Evolutionary conservation across 805 yeast genomes (phyloP).

Genomic region (Barnettozyma pratensis): DNA sequence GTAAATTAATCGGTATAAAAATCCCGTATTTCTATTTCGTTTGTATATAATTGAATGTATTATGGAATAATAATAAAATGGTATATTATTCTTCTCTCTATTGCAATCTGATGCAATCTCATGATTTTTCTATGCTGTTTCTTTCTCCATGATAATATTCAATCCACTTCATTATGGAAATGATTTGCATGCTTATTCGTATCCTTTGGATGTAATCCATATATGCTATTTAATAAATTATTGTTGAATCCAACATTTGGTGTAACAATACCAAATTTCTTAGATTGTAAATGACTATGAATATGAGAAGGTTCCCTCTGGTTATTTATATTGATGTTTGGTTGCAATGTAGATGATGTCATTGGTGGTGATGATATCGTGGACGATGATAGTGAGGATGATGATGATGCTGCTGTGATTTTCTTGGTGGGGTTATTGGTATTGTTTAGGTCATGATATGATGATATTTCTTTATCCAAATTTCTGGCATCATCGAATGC

Average conservation of each 20-base stretch:
- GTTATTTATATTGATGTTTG: conserved; percentile 2
- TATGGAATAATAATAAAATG: no score
- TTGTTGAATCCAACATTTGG: conserved; percentile 21
- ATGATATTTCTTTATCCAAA: conserved; percentile 44
- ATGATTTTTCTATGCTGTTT: not conserved
- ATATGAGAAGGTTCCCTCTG: conserved; percentile 8
- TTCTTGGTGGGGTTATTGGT: not conserved
- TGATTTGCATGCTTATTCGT: conserved; percentile 8
- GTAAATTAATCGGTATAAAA: no score
- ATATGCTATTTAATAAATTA: conserved; percentile 20
- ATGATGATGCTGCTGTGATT: not conserved
- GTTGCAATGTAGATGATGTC: not conserved
- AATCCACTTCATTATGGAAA: conserved; percentile 18
- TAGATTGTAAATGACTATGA: conserved; percentile 9
- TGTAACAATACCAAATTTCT: conserved; percentile 12
- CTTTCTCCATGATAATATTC: not conserved
- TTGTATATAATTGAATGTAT: no score
- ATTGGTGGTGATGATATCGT: not conserved
- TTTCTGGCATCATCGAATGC: conserved; percentile 63
- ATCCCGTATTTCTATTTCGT: no score
- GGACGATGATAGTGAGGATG: not conserved
- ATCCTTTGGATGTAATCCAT: conserved; percentile 31
- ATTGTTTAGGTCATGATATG: not conserved
- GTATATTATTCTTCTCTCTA: not conserved
- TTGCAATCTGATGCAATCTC: not conserved